Evolutionary conservation across 2,329 filamentous ascomycete species (phyloP).

Genomic region (Colletotrichum graminicola): DNA sequence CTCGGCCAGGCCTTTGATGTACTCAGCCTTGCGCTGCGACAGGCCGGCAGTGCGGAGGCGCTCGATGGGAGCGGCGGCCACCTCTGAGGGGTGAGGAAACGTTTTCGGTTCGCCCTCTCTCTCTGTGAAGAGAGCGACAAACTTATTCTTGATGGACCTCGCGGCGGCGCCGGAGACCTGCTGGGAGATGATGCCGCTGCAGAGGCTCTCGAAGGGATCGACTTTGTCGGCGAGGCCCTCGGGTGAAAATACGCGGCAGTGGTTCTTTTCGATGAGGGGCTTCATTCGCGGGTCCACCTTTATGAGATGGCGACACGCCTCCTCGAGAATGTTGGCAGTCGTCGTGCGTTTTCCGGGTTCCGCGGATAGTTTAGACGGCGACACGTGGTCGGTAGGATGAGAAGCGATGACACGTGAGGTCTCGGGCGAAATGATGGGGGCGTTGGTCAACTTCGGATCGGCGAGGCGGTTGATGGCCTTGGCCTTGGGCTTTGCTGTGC

Average conservation of each 20-base stretch:
- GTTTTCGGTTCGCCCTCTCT: slow-evolving; percentile 44
- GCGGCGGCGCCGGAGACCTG: slow-evolving; percentile 96
- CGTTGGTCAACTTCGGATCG: slow-evolving; percentile 75
- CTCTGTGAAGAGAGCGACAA: slow-evolving; percentile 77
- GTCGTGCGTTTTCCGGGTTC: slow-evolving; percentile 61
- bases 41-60: slow-evolving; percentile 86
- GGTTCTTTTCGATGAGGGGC: slow-evolving; percentile 78
- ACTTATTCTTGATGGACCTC: slow-evolving; percentile 87
- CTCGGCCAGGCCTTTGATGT: slow-evolving; percentile 85
- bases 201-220: slow-evolving; percentile 87
- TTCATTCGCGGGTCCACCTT: slow-evolving; percentile 79
- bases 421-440: slow-evolving; percentile 77
- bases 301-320: slow-evolving; percentile 82
- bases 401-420: slow-evolving; percentile 72
- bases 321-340: slow-evolving; percentile 78
- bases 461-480: slow-evolving; percentile 67
- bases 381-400: slow-evolving; percentile 60
- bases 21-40: slow-evolving; percentile 95
- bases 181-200: slow-evolving; percentile 92
- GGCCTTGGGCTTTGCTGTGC: slow-evolving; percentile 52
- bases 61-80: slow-evolving; percentile 73
- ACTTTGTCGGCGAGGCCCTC: slow-evolving; percentile 86
- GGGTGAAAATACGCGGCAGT: slow-evolving; percentile 83
- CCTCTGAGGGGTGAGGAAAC: slow-evolving; percentile 84
- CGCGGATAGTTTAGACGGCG: slow-evolving; percentile 57